Base-by-base conservation (phyloP, 1,284 basidiomycete genomes). In the Tilletia horrida region DNA sequence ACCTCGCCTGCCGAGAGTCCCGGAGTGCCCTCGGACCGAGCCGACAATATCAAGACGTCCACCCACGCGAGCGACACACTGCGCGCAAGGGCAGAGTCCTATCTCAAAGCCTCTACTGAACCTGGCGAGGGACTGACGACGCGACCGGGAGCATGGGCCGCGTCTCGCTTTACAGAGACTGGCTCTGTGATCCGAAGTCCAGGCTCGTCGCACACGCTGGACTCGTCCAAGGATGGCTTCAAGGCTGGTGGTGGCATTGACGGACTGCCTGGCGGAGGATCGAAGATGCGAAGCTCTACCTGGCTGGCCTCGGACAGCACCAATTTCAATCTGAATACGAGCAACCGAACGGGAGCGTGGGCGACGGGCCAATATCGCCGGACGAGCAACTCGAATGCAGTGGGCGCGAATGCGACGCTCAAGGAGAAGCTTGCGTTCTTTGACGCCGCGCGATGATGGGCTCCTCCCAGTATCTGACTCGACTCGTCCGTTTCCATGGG, bases 361-460 rank as follows among this genome's bases (percentile, higher is more conserved):
- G 25, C 50, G 50, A 27, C 50, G 50, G 27, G 50, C 27, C 50
- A 52, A 27, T 59, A 31, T 27, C 55, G 55, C 14, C 23, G 55
- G 29, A 14, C 55, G 55, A 59, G 55, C 55, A 55, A 59, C 27
- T 25, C n/a, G 13, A 29, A 29, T 16, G 55, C 55, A 7, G 55
- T 59, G 3, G 55, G 55, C 21, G 55, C 55, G 4, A 31, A 59
- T 31, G 55, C 55, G 27, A 59, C 29, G 8, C 27, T 59, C 27
- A 59, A 35, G 55, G 27, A 59, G 55, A 59, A 59, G 55, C 31
- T 59, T 11, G 55, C 55, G 16, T 59, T 59, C 55, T 59, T 59
- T 35, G 55, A 59, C n/a, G 55, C 55, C 18, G 29, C 27, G 29
- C 55, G 55, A 16, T 59, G 31, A 35, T 44, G 8, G 43, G 43